These are phyloP conservation scores for Bacterosira constricta DNA, from an alignment of 108 stramenopile genomes.

Conservation along the genomic window DNA sequence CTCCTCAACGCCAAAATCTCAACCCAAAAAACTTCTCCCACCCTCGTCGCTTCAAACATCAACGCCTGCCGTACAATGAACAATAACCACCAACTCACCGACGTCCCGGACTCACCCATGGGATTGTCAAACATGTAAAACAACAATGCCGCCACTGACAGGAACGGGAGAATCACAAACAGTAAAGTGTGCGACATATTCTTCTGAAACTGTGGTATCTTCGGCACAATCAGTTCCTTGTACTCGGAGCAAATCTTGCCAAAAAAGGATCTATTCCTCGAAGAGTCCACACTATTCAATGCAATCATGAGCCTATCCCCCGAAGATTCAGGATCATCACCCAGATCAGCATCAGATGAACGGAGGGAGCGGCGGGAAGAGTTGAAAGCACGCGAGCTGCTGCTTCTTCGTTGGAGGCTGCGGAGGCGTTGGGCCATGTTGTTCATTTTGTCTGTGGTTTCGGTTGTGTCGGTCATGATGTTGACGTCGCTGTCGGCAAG, in stretches of 20 bases:
- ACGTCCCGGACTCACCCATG: constrained; percentile 42
- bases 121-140: constrained; percentile 53
- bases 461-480: constrained; percentile 12
- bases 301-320: constrained; percentile 66
- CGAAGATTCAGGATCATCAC: constrained; percentile 1
- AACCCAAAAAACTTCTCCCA: constrained; percentile 47
- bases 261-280: constrained; percentile 59
- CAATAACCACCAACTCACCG: constrained; percentile 42
- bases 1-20: constrained; percentile 49
- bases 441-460: constrained; percentile 13
- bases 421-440: background rate
- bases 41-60: constrained; percentile 28
- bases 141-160: constrained; percentile 27
- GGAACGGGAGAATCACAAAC: constrained; percentile 23
- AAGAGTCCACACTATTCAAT: constrained; percentile 70
- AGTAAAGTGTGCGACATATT: constrained; percentile 26
- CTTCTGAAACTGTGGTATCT: constrained; percentile 12
- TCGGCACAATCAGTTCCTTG: constrained; percentile 33
- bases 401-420: background rate
- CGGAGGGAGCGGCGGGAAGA: background rate
- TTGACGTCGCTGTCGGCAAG: background rate
- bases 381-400: background rate
- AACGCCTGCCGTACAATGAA: constrained; percentile 35
- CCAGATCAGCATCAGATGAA: background rate
- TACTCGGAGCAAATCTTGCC: constrained; percentile 55